Percentiles rank a stretch among this genome's conserved stretches.
Evolutionary conservation across 225 moss, liverwort and hornwort species (phyloP).

Genomic region (Pleurozium schreberi): DNA sequence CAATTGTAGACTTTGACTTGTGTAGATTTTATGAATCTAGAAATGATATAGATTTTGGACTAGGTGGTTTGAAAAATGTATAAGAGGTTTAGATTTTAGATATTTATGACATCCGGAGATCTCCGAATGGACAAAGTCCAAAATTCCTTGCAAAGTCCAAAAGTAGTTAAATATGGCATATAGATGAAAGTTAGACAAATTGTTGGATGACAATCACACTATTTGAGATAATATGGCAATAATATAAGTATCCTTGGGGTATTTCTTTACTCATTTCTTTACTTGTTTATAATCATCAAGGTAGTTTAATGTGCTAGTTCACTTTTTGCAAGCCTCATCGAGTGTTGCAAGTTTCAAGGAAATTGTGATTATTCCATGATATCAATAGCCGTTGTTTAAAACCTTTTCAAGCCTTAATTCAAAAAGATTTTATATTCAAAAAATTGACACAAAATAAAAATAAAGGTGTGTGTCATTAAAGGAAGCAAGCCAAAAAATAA

Average conservation of each 20-base stretch:
- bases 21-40: no score
- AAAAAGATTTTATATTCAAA: background rate
- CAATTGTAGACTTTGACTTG: no score
- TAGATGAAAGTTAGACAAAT: background rate
- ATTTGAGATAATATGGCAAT: background rate
- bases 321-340: background rate
- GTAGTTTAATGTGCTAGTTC: background rate
- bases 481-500: background rate
- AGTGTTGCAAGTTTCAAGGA: background rate
- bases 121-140: no score
- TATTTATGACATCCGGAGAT: no score
- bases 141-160: no score
- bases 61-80: no score
- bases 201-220: background rate
- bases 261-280: background rate
- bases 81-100: no score
- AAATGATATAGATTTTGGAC: no score
- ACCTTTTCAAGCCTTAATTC: background rate
- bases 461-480: no score
- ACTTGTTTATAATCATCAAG: background rate
- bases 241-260: accelerated
- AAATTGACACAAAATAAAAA: background rate
- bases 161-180: no score
- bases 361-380: background rate
- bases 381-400: background rate